Evolutionary conservation across 139 green algal species (phyloP).

Genomic region (Closterium sp.): DNA sequence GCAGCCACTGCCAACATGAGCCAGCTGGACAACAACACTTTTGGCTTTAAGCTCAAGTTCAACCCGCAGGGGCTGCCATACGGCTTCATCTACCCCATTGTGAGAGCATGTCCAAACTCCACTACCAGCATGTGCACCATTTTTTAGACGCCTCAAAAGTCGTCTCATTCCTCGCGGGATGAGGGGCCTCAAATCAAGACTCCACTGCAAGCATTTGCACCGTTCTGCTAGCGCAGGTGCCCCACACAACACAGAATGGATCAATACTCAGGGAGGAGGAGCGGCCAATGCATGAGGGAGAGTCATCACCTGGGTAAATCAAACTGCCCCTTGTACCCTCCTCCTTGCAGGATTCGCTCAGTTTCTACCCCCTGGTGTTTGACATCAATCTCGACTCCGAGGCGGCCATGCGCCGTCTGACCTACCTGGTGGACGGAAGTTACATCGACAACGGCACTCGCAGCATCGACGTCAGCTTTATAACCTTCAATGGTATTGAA

Average conservation of each 20-base stretch:
- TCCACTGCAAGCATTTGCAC: too few species aligned
- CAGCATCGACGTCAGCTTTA: background rate
- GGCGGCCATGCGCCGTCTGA: background rate
- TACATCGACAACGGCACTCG: background rate
- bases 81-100: background rate
- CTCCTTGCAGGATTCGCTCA: constrained; percentile 71
- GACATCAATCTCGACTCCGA: constrained; percentile 34
- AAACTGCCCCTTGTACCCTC: too few species aligned
- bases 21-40: background rate
- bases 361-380: constrained; percentile 41
- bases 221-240: too few species aligned
- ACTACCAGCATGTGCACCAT: too few species aligned
- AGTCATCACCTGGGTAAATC: too few species aligned
- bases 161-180: too few species aligned
- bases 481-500: background rate
- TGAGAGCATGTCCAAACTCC: too few species aligned
- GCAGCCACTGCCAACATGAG: background rate
- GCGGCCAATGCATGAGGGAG: too few species aligned
- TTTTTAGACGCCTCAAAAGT: too few species aligned
- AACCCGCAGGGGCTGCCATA: background rate
- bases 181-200: too few species aligned
- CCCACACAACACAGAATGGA: too few species aligned
- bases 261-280: too few species aligned
- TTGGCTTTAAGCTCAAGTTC: background rate
- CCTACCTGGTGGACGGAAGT: constrained; percentile 16